Percentiles rank a stretch among this genome's conserved stretches.
These are phyloP conservation scores for Eremochloa ophiuroides DNA, from an alignment of 176 grass and related monocot species.

Conservation along the genomic window DNA sequence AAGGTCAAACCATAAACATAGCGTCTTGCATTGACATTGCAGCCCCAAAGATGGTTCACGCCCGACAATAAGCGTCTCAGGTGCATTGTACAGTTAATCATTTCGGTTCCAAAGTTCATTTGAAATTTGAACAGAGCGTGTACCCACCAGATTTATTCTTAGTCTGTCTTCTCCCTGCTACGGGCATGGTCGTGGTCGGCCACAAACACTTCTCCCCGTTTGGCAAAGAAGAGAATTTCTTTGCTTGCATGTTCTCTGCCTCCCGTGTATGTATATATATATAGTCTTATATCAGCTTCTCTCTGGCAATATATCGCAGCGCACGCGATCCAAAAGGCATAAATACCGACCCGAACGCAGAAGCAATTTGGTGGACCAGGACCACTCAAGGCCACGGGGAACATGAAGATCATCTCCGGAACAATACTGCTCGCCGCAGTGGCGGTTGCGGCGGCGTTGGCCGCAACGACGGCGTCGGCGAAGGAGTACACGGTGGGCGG, in stretches of 20 bases:
- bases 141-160: not conserved
- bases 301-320: not conserved
- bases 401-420: constrained; percentile 25
- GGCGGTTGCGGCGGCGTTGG: constrained; percentile 21
- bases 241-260: not conserved
- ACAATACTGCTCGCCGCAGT: constrained; percentile 17
- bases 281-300: not conserved
- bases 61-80: not conserved
- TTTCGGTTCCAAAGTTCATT: constrained; percentile 1
- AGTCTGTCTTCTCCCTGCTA: not conserved
- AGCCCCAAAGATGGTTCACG: not conserved
- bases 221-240: not conserved
- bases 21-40: not conserved
- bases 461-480: constrained; percentile 27
- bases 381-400: not conserved
- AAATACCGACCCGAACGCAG: not conserved
- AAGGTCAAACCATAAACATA: not conserved
- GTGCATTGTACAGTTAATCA: not conserved
- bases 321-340: not conserved
- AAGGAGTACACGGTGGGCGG: constrained; percentile 41
- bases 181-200: not conserved
- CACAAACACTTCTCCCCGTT: constrained; percentile 3
- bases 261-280: constrained; percentile 8
- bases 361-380: not conserved
- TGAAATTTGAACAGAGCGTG: not conserved